Evolutionary conservation across 257 asterid genomes (phyloP), one percentile per base, ranked within the genome.

Genomic region (Solanum neorickii): DNA sequence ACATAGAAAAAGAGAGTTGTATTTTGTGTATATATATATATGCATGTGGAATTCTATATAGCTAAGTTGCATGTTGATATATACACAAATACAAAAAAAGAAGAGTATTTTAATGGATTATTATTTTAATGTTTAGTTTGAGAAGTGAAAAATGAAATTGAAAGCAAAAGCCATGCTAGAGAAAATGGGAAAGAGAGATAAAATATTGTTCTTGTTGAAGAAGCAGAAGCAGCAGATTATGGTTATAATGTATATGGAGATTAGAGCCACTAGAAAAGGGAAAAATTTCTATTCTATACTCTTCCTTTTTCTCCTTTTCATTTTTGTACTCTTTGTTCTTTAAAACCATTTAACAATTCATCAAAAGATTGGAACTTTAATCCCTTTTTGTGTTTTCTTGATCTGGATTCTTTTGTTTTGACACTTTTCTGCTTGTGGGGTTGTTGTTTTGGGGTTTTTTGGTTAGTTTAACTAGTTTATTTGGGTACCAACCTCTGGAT

Each of bases 291-390:
- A 94, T 93, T 91, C 94, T 84, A 86, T 89, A 68, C 95, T 93
- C 92, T 91, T 92, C 90, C 94, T 93, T 91, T 95, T 95, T 86
- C 94, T 96, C 46, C 97, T 94, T 90, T 94, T 92, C 94, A 94
- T 95, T 88, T 94, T 93, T 88, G 80, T 89, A 82, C 98, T 97
- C 94, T 94, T 95, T 92, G 60, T 94, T 91, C 92, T 93, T 52
- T 94, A 90, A 91, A 46, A 84, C 84, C 59, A 42, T 21, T 21
- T 37, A n/a, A 84, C 60, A 83, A 60, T 59, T 35, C 44, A 37
- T 33, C 16, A 78, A 76, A 44, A 44, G 39, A 78, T 14, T 25
- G 31, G 41, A 78, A 16, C 41, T 91, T 90, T 91, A 94, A 93
- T 95, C 91, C 89, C 5, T 25, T 14, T 42, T 16, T 42, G 35